Base-by-base conservation (phyloP, 2,329 filamentous ascomycete species). In the Monilinia vaccinii-corymbosi region DNA sequence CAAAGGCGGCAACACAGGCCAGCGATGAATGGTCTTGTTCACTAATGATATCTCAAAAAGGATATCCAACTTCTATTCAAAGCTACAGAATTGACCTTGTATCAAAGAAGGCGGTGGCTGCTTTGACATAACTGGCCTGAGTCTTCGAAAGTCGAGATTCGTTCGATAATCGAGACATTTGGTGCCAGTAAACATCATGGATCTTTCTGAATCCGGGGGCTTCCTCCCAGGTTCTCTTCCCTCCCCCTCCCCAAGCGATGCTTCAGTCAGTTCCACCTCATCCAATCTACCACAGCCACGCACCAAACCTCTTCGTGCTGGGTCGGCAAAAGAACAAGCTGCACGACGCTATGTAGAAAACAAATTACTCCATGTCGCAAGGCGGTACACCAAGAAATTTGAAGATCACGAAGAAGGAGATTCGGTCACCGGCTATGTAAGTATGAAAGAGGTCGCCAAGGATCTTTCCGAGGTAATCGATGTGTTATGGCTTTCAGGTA, bases 401-500 rank as follows among this genome's bases (percentile, higher is more conserved):
- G 75, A 78, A 42, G 74, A 75, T 3, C 74, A 68, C 5, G 80
- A 83, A 61, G 73, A 77, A 14, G 73, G 57, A 8, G 65, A 63
- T 34, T 61, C 78, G 76, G 53, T 86, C 92, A 63, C 81, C 76
- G 64, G 91, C 93, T 71, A 75, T 95, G 2, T 87, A 90, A 65
- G 78, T 48, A 68, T 70, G 64, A 62, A 49, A 46, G 66, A 71
- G 69, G 81, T 91, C 5, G 89, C 84, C 58, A 81, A 77, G 60
- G 91, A 96, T 69, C 73, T 96, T 0, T 88, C 92, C 60, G 79
- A 79, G 7, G 71, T 96, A 14, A 75, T 96, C 18, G 87, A 95
- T 72, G 81, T 95, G 9, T 75, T 96, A 6, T 97, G 93, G 93
- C 81, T 90, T 25, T 90, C 86, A 34, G 90, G 88, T 11, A 96